A percentile compares a stretch with the other conserved stretches of the same genome.
These are phyloP conservation scores for Fomitiporia mediterranea DNA, from an alignment of 1,284 basidiomycete genomes.

Conservation along the genomic window DNA sequence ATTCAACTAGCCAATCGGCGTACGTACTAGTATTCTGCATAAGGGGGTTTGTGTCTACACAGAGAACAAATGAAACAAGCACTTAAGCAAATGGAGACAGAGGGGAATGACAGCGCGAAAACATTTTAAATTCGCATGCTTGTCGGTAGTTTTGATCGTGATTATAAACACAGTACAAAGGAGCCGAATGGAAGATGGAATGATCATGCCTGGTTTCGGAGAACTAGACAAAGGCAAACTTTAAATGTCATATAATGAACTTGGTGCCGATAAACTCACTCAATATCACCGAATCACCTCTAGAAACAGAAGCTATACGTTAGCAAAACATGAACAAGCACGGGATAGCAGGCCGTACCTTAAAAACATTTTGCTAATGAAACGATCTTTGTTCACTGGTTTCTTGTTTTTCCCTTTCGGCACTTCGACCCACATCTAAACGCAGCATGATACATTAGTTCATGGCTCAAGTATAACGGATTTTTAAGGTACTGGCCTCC, in stretches of 20 bases:
- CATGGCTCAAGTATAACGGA: not conserved
- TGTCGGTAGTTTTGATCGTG: no score
- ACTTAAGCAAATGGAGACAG: no score
- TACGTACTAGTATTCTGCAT: not conserved
- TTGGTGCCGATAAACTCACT: constrained; percentile 50
- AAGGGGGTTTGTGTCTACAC: no score
- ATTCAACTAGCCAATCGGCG: not conserved
- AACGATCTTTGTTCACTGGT: constrained; percentile 97
- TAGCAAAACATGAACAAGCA: not conserved
- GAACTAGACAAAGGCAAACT: constrained; percentile 44
- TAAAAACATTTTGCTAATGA: constrained; percentile 97
- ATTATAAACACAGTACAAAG: no score
- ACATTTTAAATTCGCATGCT: no score
- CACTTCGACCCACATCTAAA: constrained; percentile 97
- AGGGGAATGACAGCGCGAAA: no score
- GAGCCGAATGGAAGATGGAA: not conserved
- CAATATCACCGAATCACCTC: constrained; percentile 93
- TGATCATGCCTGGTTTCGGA: constrained; percentile 76
- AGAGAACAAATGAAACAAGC: no score
- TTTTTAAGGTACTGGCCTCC: constrained; percentile 50
- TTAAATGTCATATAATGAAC: constrained; percentile 10
- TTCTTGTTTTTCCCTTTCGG: constrained; percentile 99
- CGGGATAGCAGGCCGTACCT: constrained; percentile 44
- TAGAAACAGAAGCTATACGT: constrained; percentile 31
- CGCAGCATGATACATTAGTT: not conserved